Percentiles rank a stretch among this genome's conserved stretches.
Conservation (phyloP, 2,329 filamentous ascomycete species). For the Beauveria asiatica region DNA sequence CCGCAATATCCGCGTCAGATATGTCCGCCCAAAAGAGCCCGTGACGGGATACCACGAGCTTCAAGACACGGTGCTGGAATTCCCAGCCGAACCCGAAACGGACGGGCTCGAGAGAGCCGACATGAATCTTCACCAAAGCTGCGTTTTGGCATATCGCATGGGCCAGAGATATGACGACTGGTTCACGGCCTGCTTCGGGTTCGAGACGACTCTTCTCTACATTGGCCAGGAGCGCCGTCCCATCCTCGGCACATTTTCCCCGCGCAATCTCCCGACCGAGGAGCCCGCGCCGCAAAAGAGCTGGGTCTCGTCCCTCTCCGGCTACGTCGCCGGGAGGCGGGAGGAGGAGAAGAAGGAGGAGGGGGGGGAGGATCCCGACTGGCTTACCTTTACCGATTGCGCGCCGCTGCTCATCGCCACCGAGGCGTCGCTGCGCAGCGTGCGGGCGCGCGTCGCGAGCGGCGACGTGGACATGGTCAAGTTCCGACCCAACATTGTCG, state of each 20-base stretch:
- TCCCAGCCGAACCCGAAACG: constrained; percentile 49
- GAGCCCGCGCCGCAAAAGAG: constrained; percentile 18
- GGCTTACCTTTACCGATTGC: constrained; percentile 64
- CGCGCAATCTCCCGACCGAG: constrained; percentile 22
- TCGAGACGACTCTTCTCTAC: constrained; percentile 52
- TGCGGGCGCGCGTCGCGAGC: constrained; percentile 47
- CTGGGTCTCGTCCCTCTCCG: constrained; percentile 29
- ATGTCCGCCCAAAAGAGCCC: constrained; percentile 29
- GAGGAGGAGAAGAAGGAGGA: not conserved
- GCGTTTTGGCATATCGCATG: constrained; percentile 55
- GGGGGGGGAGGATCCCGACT: constrained; percentile 27
- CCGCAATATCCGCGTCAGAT: constrained; percentile 33
- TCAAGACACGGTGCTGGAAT: constrained; percentile 33
- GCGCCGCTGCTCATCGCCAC: constrained; percentile 69
- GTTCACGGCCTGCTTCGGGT: constrained; percentile 61
- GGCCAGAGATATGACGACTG: constrained; percentile 50
- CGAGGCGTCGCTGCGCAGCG: constrained; percentile 58
- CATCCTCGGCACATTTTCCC: constrained; percentile 50
- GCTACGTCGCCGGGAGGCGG: constrained; percentile 19
- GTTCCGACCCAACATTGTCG: constrained; percentile 65
- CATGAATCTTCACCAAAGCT: constrained; percentile 52
- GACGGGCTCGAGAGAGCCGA: constrained; percentile 36
- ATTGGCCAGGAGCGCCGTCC: constrained; percentile 52
- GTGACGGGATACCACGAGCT: constrained; percentile 30
- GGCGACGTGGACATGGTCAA: constrained; percentile 54